Percentiles rank a stretch among this genome's conserved stretches.
phyloP scores from a whole-genome alignment of 805 yeast species.

The Metschnikowia santaceciliae region DNA sequence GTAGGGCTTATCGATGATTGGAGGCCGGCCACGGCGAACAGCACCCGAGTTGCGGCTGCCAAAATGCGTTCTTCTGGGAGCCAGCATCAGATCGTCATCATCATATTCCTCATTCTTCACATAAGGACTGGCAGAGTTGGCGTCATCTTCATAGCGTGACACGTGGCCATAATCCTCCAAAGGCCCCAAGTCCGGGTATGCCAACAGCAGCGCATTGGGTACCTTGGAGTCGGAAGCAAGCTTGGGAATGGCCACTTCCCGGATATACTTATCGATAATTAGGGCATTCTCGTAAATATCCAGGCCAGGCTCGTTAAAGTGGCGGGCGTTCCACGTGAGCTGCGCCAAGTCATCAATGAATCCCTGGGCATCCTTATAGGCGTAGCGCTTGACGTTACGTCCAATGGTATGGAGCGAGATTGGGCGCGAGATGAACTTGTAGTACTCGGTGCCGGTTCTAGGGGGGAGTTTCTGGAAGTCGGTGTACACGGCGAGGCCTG shows the following conservation, averaged over 20 bases:
- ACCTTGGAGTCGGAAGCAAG: constrained; percentile 41
- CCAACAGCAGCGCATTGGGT: constrained; percentile 32
- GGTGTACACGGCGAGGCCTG: constrained; percentile 44
- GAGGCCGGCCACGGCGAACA: constrained; percentile 83
- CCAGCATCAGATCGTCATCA: constrained; percentile 15
- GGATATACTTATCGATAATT: constrained; percentile 50
- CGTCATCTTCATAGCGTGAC: constrained; percentile 11
- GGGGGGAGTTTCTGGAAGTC: constrained; percentile 74
- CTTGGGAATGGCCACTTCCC: constrained; percentile 45
- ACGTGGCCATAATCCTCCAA: constrained; percentile 26
- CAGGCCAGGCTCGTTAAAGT: constrained; percentile 71
- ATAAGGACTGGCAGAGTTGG: constrained; percentile 10
- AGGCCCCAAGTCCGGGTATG: constrained; percentile 66
- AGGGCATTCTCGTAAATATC: constrained; percentile 66
- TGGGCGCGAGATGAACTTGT: constrained; percentile 73
- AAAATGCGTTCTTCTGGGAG: constrained; percentile 3
- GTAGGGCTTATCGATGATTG: constrained; percentile 84
- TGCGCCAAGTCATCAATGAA: constrained; percentile 77
- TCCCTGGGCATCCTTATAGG: constrained; percentile 59
- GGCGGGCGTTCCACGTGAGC: constrained; percentile 86
- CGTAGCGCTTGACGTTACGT: constrained; percentile 49
- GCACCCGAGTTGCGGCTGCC: constrained; percentile 33
- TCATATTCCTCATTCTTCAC: constrained; percentile 15
- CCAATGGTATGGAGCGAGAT: constrained; percentile 73
- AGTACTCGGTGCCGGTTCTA: constrained; percentile 72